Evolutionary conservation across 495 filamentous ascomycete genomes (phyloP), one percentile per base, ranked within the genome.

Genomic region (Aspergillus ostianus): DNA sequence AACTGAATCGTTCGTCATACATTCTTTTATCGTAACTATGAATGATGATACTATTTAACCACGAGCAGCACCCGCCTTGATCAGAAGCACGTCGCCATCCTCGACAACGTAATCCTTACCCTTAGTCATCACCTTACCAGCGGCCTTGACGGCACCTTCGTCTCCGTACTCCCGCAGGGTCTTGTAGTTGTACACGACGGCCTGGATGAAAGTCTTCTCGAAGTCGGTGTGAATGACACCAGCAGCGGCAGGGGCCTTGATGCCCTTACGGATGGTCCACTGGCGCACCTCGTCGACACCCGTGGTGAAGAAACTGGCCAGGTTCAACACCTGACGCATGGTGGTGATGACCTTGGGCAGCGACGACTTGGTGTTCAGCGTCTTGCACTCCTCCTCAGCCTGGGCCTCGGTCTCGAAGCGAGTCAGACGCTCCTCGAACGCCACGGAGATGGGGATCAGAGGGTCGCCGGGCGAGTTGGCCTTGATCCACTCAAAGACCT

Each of bases 161-260:
- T 96, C 92, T 29, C 92, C 93, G 32, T 89, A 77, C 76, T 96
- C 93, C 76, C 86, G 90, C 52, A 98, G 80, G 8, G 82, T 73
- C 23, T 64, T 77, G 78, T 85, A 98, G 79, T 95, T 97, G 77
- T 82, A 97, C 49, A 96, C 90, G 60, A 99, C 81, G 30, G 82
- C 90, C 78, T 99, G 95, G 66, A 99, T 99, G 78, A 99, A 99
- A 0, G 95, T 99, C 86, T 99, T 99, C 77, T 99, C 95, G 62
- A 99, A 98, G 71, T 99, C 95, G 57, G 88, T 90, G 78, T 99
- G 95, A 65, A 99, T 99, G 57, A 98, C 95, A 80, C 95, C 95
- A 17, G 95, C 94, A 48, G 95, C 94, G 70, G 93, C 90, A 18
- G 95, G 95, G 36, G 95, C 95, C 80, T 99, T 99, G 65, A 90